A percentile compares a stretch with the other conserved stretches of the same genome.
These are phyloP conservation scores for Penicillium sp. DNA, from an alignment of 2,329 filamentous ascomycete species.

Conservation along the genomic window DNA sequence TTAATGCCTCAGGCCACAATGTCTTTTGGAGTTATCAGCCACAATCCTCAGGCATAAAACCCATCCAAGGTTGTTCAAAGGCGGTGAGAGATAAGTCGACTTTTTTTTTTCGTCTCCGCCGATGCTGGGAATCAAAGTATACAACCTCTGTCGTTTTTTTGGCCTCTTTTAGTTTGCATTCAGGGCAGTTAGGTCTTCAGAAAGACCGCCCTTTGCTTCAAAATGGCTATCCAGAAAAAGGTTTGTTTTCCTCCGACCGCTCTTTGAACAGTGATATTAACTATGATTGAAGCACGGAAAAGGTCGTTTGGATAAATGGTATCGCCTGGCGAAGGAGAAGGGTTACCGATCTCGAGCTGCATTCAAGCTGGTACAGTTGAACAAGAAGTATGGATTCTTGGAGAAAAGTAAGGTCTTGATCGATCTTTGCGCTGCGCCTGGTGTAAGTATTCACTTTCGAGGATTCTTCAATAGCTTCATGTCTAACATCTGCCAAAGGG, in stretches of 20 bases:
- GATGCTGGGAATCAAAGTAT: conserved; percentile 15
- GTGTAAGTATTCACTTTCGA: conserved; percentile 56
- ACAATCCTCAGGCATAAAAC: conserved; percentile 19
- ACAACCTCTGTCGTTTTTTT: conserved; percentile 15
- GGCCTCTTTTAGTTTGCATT: conserved; percentile 8
- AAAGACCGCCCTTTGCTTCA: conserved; percentile 24
- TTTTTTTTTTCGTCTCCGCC: conserved; percentile 23
- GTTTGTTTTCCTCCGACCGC: conserved; percentile 33
- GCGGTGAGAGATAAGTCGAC: conserved; percentile 29
- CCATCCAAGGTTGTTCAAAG: conserved; percentile 1
- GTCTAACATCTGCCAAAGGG: conserved; percentile 42
- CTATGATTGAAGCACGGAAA: conserved; percentile 70
- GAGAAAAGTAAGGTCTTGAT: conserved; percentile 95
- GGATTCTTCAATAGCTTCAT: neutral
- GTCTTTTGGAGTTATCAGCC: neutral
- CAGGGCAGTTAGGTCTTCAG: conserved; percentile 23
- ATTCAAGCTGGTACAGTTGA: conserved; percentile 97
- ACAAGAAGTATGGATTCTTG: conserved; percentile 98
- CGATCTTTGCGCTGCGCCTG: conserved; percentile 96
- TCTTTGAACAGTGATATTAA: conserved; percentile 27
- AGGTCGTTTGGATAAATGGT: conserved; percentile 98
- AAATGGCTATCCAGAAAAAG: conserved; percentile 97
- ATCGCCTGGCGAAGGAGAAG: conserved; percentile 97
- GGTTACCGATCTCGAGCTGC: conserved; percentile 93
- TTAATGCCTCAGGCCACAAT: conserved; percentile 12